phyloP scores from a whole-genome alignment of 179 eudicot species.

The Corrigiola litoralis region DNA sequence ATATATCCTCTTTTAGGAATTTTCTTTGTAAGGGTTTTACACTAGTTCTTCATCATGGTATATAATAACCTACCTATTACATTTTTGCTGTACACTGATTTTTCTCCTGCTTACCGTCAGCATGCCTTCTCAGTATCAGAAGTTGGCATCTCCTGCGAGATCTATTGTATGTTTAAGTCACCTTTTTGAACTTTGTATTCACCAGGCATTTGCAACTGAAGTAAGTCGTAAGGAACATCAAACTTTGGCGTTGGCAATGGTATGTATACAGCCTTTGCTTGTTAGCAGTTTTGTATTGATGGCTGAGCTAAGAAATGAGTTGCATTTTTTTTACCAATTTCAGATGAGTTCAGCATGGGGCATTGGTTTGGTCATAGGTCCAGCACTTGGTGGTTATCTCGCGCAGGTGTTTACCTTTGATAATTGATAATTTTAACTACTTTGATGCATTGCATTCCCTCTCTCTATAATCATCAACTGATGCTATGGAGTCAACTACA shows the following conservation, averaged over 20 bases:
- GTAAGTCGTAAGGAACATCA: conserved; percentile 58
- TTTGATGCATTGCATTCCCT: too few relatives aligned
- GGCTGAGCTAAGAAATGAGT: neutral
- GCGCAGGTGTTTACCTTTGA: conserved; percentile 24
- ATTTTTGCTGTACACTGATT: neutral
- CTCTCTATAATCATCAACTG: too few relatives aligned
- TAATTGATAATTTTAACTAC: too few relatives aligned
- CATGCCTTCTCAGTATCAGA: neutral
- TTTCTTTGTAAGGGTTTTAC: too few relatives aligned
- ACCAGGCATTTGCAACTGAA: conserved; percentile 62
- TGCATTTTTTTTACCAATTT: conserved; percentile 9
- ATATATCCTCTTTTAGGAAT: too few relatives aligned
- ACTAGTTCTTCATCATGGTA: too few relatives aligned
- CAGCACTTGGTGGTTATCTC: conserved; percentile 37
- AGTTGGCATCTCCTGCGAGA: neutral
- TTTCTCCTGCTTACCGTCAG: neutral
- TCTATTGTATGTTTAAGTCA: neutral
- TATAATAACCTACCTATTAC: neutral
- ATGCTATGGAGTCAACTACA: too few relatives aligned
- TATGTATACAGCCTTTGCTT: conserved; percentile 25
- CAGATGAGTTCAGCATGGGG: conserved; percentile 35
- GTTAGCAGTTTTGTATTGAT: neutral
- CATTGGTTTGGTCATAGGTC: conserved; percentile 37
- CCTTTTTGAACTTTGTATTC: neutral
- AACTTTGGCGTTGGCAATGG: conserved; percentile 58